Percentiles rank a stretch among this genome's conserved stretches.
Conservation (phyloP, 2,329 filamentous ascomycete genomes). For the Ophiostoma piceae region DNA sequence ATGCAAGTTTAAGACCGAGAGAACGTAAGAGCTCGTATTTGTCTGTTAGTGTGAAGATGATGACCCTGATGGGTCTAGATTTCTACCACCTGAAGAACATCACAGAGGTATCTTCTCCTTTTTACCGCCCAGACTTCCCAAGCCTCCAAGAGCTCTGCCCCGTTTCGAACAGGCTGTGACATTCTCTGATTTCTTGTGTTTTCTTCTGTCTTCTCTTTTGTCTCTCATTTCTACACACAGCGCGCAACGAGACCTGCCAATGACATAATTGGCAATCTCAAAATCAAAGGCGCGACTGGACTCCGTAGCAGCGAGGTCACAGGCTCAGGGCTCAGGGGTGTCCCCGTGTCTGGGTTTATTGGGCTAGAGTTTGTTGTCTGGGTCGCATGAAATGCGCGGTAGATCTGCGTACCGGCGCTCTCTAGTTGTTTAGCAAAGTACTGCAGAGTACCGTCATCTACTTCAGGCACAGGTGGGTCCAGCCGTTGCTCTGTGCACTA, state of each 20-base stretch:
- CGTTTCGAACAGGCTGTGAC: not conserved
- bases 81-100: no score
- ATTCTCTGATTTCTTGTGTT: not conserved
- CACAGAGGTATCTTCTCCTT: not conserved
- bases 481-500: constrained; percentile 22
- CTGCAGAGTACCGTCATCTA: not conserved
- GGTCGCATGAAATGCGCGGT: not conserved
- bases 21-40: not conserved
- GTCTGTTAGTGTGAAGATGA: not conserved
- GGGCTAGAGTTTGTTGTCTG: not conserved
- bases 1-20: not conserved
- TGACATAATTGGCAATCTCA: constrained; percentile 1
- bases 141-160: not conserved
- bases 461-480: constrained; percentile 19
- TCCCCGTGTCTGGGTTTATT: not conserved
- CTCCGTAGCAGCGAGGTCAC: not conserved
- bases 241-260: not conserved
- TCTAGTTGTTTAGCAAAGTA: not conserved
- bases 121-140: not conserved
- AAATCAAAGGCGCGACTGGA: not conserved
- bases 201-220: not conserved
- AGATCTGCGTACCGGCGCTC: constrained; percentile 11
- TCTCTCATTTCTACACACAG: not conserved
- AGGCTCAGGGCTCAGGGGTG: not conserved
- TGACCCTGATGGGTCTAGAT: not conserved